These are phyloP conservation scores for Epichloe hybrida DNA, from an alignment of 2,329 filamentous ascomycete species.

Conservation along the genomic window DNA sequence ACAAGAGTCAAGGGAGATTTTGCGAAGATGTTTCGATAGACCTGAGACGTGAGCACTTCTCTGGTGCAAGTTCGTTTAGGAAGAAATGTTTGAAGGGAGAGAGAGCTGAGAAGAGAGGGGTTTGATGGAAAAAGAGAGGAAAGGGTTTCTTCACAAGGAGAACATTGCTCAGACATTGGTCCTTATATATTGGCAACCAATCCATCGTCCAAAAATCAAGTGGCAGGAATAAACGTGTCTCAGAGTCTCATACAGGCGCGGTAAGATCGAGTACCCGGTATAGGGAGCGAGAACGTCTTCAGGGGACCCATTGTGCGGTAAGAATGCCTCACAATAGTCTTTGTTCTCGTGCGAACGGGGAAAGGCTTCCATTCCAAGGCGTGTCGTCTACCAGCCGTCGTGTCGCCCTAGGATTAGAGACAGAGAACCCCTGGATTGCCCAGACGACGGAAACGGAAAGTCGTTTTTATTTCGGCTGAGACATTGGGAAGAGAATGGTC, in stretches of 20 bases:
- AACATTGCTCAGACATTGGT: neutral
- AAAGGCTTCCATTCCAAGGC: neutral
- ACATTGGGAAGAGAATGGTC: neutral
- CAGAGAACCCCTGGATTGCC: neutral
- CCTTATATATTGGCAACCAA: constrained; percentile 5
- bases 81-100: neutral
- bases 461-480: neutral
- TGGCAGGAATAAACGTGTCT: constrained; percentile 2
- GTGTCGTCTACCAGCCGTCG: neutral
- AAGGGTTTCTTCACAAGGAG: neutral
- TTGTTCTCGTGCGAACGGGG: constrained; percentile 1
- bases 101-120: neutral
- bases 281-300: neutral
- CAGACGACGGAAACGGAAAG: neutral
- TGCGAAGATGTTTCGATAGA: neutral
- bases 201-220: neutral
- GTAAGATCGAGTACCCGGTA: neutral
- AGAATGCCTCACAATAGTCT: neutral
- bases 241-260: neutral
- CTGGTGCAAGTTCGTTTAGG: neutral
- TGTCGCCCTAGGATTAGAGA: neutral
- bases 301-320: neutral
- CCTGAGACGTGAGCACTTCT: too few relatives aligned
- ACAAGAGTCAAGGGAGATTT: neutral
- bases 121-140: constrained; percentile 2